Evolutionary conservation across 2,329 filamentous ascomycete genomes (phyloP).

Genomic region (Peltaster fructicola): DNA sequence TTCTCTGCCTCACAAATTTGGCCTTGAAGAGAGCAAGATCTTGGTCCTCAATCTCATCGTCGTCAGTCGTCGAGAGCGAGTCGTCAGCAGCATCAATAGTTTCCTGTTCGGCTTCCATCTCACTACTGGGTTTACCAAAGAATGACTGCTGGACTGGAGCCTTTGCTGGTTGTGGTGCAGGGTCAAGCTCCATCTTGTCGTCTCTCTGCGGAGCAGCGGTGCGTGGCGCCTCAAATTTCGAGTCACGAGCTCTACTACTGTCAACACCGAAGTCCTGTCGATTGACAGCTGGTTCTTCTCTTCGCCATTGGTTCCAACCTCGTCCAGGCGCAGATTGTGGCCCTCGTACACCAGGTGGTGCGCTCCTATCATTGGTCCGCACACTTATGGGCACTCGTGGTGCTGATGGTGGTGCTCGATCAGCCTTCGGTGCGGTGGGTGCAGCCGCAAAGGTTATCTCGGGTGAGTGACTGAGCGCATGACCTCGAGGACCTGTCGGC

Average conservation of each 20-base stretch:
- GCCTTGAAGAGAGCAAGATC: constrained; percentile 29
- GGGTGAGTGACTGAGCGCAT: constrained; percentile 19
- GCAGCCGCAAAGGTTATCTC: constrained; percentile 15
- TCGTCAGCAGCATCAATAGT: constrained; percentile 11
- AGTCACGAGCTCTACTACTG: no score
- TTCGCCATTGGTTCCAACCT: constrained; percentile 19
- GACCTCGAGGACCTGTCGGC: constrained; percentile 17
- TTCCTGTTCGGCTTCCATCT: constrained; percentile 6
- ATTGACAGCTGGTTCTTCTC: constrained; percentile 24
- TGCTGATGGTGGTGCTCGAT: constrained; percentile 13
- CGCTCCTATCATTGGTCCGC: no score
- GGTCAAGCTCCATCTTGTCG: constrained; percentile 14
- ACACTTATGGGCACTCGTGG: no score
- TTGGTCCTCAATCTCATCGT: constrained; percentile 30
- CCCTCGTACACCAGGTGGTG: no score
- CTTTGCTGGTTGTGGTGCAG: constrained; percentile 5
- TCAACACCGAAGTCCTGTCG: no score
- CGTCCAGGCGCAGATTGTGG: no score
- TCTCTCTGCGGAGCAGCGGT: constrained; percentile 3
- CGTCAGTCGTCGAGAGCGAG: constrained; percentile 22
- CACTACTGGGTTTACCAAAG: constrained; percentile 14
- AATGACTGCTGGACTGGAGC: constrained; percentile 16
- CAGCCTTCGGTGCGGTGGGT: constrained; percentile 20
- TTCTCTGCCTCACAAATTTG: constrained; percentile 28
- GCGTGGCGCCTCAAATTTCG: no score